Base-by-base conservation (phyloP, 192 early-diverging fungal species). In the Paraglomus brasilianum region DNA sequence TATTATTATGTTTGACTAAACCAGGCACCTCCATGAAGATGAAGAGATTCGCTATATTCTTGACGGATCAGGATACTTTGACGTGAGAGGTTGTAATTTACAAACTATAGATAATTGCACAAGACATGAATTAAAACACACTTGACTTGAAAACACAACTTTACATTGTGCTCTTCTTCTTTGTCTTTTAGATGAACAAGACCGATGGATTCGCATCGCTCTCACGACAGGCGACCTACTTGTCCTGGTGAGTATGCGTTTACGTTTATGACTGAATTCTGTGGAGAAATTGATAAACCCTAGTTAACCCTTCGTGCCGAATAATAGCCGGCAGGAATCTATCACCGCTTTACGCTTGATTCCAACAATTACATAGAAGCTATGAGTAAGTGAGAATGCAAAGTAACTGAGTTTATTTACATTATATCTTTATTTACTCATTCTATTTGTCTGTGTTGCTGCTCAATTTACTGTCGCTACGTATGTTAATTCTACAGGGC, bases 31-130 rank as follows among this genome's bases (percentile, higher is more conserved):
- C 60, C 95, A 97, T 77, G 94, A 95, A 64, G 96, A 96, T 69
- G 97, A 99, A 82, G 95, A 98, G 77, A 98, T 98, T 70, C 88
- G 97, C 30, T 97, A 81, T 73, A 87, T 96, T 58, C 62, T 93
- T 44, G 94, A 91, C 14, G 97, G 97, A 14, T 81, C 86, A 19
- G 97, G 95, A n/a, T 98, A 88, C 81, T 95, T 98, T 84, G 95
- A 91, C 68, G 87, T 91, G 45, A 82, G 91, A 47, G 84, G 86
- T 71, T 74, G 59, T 21, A 48, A 67, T n/a, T 48, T 13, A 48
- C 47, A 36, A 41, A 39, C 40, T 38, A 24, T 24, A 22, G 30
- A 30, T 30, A 30, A 30, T 30, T 30, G 30, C 30, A 3, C 30
- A 30, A 30, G 30, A 30, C 30, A 30, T 30, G 1, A 30, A 30